Percentiles rank a stretch among this genome's conserved stretches.
Evolutionary conservation across 805 yeast species (phyloP).

Genomic region (Saccharomycodes ludwigii): DNA sequence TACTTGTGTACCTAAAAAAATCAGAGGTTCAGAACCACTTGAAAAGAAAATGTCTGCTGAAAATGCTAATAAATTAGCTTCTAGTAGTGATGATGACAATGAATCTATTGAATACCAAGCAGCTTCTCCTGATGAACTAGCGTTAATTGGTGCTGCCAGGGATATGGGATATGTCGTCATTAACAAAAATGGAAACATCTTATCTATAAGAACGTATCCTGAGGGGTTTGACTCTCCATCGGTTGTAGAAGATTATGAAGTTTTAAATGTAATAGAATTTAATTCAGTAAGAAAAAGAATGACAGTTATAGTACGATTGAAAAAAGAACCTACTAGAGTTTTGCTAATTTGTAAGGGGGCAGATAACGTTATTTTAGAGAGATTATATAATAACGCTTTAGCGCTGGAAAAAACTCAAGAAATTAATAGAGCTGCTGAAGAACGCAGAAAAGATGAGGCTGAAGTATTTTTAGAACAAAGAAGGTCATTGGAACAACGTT

Average conservation of each 20-base stretch:
- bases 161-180: conserved; percentile 85
- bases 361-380: conserved; percentile 75
- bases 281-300: conserved; percentile 82
- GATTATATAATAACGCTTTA: conserved; percentile 42
- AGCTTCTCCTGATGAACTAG: conserved; percentile 93
- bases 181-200: conserved; percentile 46
- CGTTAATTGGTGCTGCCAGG: conserved; percentile 86
- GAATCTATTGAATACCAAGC: conserved; percentile 66
- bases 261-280: conserved; percentile 76
- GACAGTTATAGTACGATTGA: conserved; percentile 76
- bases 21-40: conserved; percentile 13
- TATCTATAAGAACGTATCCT: conserved; percentile 72
- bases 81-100: conserved; percentile 16
- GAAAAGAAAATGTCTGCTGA: conserved; percentile 4
- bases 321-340: conserved; percentile 47
- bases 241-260: conserved; percentile 52
- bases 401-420: conserved; percentile 59
- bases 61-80: conserved; percentile 1
- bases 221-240: conserved; percentile 61
- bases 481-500: conserved; percentile 29
- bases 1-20: conserved; percentile 67
- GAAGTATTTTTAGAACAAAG: conserved; percentile 51
- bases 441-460: conserved; percentile 70
- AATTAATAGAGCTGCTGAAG: conserved; percentile 40
- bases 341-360: conserved; percentile 91